A percentile compares a stretch with the other conserved stretches of the same genome.
phyloP scores from a whole-genome alignment of 75 land plant species.

The Cupressus sempervirens region DNA sequence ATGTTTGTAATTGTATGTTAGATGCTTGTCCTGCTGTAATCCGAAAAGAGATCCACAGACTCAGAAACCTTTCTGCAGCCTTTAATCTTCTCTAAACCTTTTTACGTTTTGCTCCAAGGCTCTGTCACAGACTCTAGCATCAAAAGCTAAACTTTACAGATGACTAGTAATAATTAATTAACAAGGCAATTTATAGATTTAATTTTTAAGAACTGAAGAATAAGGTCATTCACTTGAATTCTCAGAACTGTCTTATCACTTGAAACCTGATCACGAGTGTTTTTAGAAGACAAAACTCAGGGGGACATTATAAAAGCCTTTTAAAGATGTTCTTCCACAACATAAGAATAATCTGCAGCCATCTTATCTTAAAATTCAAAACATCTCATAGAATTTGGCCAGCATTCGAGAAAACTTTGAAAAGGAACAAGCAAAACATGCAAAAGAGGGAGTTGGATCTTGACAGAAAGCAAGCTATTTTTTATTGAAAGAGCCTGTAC shows the following conservation, averaged over 20 bases:
- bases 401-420: not conserved
- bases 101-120: not conserved
- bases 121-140: not conserved
- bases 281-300: not conserved
- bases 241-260: not conserved
- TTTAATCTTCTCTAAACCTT: not conserved
- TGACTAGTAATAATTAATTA: not conserved
- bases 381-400: not conserved
- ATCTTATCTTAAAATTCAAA: no score
- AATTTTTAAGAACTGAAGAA: not conserved
- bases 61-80: not conserved
- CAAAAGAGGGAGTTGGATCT: not conserved
- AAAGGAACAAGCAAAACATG: not conserved
- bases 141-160: not conserved
- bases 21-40: slow-evolving; percentile 1
- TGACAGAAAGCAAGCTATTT: not conserved
- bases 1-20: not conserved
- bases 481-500: slow-evolving; percentile 29
- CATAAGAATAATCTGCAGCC: not conserved
- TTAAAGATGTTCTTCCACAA: not conserved
- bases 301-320: not conserved
- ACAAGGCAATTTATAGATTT: not conserved
- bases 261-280: no score
- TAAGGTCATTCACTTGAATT: not conserved
- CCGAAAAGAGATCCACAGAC: not conserved